These are phyloP conservation scores for Aspergillus sp. DNA, from an alignment of 2,329 filamentous ascomycete genomes.

Conservation along the genomic window DNA sequence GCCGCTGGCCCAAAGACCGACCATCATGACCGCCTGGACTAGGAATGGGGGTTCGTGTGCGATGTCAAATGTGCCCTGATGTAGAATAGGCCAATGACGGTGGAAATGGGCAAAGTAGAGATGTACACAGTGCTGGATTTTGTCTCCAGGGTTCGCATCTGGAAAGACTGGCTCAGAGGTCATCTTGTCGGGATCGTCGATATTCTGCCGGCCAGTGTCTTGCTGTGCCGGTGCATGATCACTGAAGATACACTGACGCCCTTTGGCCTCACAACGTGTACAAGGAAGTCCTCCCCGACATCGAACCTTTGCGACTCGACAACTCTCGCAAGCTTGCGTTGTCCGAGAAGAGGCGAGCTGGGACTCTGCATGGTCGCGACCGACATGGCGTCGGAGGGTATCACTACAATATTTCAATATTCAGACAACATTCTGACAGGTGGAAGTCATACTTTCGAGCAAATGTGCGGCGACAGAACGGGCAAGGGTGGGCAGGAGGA, in stretches of 20 bases:
- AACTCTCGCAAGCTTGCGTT: constrained; percentile 14
- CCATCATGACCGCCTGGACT: constrained; percentile 24
- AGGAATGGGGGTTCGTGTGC: constrained; percentile 21
- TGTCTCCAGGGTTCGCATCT: background rate
- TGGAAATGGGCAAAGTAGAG: constrained; percentile 28
- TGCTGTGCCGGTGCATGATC: background rate
- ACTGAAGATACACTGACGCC: background rate
- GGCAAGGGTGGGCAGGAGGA: constrained; percentile 9
- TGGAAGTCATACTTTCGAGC: constrained; percentile 9
- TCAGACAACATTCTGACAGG: accelerated
- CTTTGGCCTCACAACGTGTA: background rate
- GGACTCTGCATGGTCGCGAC: constrained; percentile 14
- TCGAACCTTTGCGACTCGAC: constrained; percentile 13
- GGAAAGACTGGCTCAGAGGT: background rate
- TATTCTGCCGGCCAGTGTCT: background rate
- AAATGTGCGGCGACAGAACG: constrained; percentile 17
- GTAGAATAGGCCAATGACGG: constrained; percentile 25
- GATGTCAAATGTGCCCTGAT: constrained; percentile 19
- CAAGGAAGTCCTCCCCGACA: constrained; percentile 12
- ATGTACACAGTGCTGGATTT: constrained; percentile 10
- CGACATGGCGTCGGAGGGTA: constrained; percentile 20
- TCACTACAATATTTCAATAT: constrained; percentile 4
- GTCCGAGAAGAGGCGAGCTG: constrained; percentile 9
- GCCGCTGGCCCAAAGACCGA: constrained; percentile 24
- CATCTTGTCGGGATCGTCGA: background rate